Evolutionary conservation across 73 alveolate species (phyloP), one percentile per base, ranked within the genome.

Genomic region (Tetrahymena borealis): DNA sequence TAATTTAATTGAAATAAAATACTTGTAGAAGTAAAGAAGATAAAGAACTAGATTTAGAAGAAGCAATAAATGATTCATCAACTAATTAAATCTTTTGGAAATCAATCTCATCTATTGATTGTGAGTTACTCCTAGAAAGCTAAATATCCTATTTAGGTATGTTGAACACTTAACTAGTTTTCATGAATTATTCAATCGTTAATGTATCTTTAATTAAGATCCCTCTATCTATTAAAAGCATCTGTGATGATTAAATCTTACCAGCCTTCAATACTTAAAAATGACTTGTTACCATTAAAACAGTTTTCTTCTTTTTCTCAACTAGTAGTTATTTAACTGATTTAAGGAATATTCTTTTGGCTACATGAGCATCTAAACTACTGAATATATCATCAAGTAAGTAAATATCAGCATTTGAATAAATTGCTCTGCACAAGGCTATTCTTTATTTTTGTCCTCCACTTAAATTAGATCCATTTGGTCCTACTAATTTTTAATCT

Each of bases 381-480:
- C 98, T 95, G 32, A 97, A 95, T 78, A 98, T 97, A 90, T 97
- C 99, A 97, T 97, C 99, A 79, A 97, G 95, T 33, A 97, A 90
- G 96, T 96, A 96, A 15, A 97, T 95, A 96, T 95, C 98, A 38
- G 96, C 93, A 93, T 95, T 93, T 77, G 96, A 79, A 85, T 97
- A 97, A 60, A 97, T 96, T 8, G 99, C 98, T 85, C 99, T 95
- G 33, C 98, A 97, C 24, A 97, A 92, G 18, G 97, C 94, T 38
- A 97, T 92, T 97, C 99, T 97, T 41, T 98, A 90, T 94, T 96
- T 97, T 94, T 97, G 97, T 4, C 99, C 99, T 42, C 99, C 99
- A 39, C 98, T 96, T 90, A 97, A 93, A 96, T 97, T 97, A 35
- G 91, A 94, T 15, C 98, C 99, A 93, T 95, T 96, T 90, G 97